Percentiles rank a stretch among this genome's conserved stretches.
Evolutionary conservation across 2,329 filamentous ascomycete species (phyloP).

Genomic region (Clonostachys solani): DNA sequence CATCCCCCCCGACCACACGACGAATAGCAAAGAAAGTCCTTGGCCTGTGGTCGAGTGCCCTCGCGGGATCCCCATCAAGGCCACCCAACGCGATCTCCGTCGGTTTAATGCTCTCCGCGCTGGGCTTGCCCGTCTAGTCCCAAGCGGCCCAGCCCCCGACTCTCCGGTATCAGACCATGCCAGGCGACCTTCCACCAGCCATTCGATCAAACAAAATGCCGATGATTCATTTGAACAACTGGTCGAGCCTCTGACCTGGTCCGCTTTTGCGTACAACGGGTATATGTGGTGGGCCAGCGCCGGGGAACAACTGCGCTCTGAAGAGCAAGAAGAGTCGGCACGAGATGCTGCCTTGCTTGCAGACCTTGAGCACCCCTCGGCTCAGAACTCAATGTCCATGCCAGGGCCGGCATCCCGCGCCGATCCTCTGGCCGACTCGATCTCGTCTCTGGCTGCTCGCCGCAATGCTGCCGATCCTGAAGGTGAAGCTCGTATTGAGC

Average conservation of each 20-base stretch:
- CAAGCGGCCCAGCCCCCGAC: constrained; percentile 14
- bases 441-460: constrained; percentile 35
- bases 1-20: constrained; percentile 61
- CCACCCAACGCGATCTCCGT: constrained; percentile 84
- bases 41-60: constrained; percentile 76
- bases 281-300: constrained; percentile 92
- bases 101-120: constrained; percentile 68
- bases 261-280: constrained; percentile 71
- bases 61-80: constrained; percentile 64
- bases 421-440: constrained; percentile 33
- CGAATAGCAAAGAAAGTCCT: constrained; percentile 52
- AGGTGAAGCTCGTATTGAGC: constrained; percentile 51
- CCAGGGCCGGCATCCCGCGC: constrained; percentile 20
- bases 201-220: constrained; percentile 15
- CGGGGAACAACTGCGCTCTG: constrained; percentile 63
- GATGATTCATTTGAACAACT: constrained; percentile 50
- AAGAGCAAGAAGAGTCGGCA: constrained; percentile 53
- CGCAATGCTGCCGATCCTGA: constrained; percentile 22
- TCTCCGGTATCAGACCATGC: constrained; percentile 16
- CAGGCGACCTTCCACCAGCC: constrained; percentile 16
- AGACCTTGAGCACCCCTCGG: constrained; percentile 35
- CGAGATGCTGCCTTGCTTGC: constrained; percentile 52
- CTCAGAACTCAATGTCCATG: constrained; percentile 18
- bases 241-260: constrained; percentile 63
- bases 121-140: constrained; percentile 50